Conservation (phyloP, 768 basidiomycete genomes). For the Lentinula aciculospora region DNA sequence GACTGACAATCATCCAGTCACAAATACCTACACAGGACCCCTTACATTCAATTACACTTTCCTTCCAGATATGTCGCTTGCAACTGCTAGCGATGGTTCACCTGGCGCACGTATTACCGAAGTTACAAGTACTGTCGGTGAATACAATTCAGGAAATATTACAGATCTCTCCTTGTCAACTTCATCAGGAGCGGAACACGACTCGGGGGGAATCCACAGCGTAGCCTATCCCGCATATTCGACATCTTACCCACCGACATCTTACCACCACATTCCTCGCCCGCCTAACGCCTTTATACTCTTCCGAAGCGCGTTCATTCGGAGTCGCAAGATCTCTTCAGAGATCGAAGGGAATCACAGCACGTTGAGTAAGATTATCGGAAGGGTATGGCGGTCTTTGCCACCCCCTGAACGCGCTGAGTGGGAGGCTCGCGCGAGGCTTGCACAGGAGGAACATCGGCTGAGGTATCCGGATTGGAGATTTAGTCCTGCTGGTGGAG, state of each 20-base stretch:
- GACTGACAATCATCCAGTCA: neutral
- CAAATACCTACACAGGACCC: neutral
- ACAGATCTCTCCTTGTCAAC: neutral
- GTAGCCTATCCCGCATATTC: neutral
- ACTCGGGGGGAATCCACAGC: neutral
- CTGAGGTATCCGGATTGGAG: constrained; percentile 77
- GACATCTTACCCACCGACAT: neutral
- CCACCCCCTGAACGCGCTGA: constrained; percentile 59
- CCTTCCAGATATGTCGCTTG: neutral
- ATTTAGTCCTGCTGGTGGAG: constrained; percentile 51
- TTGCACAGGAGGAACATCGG: constrained; percentile 71
- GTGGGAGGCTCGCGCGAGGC: constrained; percentile 72
- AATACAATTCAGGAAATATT: neutral
- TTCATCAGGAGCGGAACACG: neutral
- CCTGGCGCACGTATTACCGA: neutral
- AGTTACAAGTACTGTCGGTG: neutral
- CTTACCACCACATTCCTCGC: constrained; percentile 40
- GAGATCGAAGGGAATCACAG: constrained; percentile 6
- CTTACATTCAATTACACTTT: constrained; percentile 2
- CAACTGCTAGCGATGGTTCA: neutral
- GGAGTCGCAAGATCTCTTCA: constrained; percentile 21
- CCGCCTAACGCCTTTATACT: constrained; percentile 55
- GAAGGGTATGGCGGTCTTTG: constrained; percentile 62
- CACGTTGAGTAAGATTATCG: constrained; percentile 25
- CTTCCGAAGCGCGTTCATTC: constrained; percentile 47